phyloP scores from a whole-genome alignment of 768 basidiomycete genomes.

The Punctularia strigosozonata region DNA sequence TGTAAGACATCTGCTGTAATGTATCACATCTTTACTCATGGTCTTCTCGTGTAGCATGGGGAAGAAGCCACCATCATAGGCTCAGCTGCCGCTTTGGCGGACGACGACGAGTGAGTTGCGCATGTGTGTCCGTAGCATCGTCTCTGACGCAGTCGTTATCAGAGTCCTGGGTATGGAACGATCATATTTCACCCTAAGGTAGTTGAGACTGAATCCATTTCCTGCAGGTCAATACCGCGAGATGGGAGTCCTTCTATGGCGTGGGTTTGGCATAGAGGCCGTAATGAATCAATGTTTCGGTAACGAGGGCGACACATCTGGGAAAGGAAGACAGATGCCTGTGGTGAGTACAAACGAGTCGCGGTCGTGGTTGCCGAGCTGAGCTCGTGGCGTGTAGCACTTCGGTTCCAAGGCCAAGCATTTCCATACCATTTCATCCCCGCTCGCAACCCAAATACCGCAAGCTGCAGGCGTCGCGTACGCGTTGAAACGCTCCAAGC shows the following conservation, averaged over 20 bases:
- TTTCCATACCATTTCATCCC: slow-evolving; percentile 91
- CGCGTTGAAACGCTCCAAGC: slow-evolving; percentile 66
- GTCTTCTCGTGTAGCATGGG: slow-evolving; percentile 43
- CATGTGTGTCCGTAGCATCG: background rate
- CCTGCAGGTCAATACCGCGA: slow-evolving; percentile 78
- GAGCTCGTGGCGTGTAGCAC: slow-evolving; percentile 33
- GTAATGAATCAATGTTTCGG: slow-evolving; percentile 91
- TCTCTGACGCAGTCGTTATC: slow-evolving; percentile 3
- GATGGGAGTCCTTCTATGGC: slow-evolving; percentile 84
- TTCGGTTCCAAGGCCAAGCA: slow-evolving; percentile 77
- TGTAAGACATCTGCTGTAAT: slow-evolving; percentile 30
- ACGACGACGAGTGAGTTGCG: slow-evolving; percentile 78
- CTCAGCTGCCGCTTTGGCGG: slow-evolving; percentile 73
- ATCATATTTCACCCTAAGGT: background rate
- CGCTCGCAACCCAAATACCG: slow-evolving; percentile 88
- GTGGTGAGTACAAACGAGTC: slow-evolving; percentile 46
- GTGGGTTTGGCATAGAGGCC: slow-evolving; percentile 68
- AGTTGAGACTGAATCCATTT: slow-evolving; percentile 3
- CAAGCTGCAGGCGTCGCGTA: slow-evolving; percentile 92
- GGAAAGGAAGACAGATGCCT: slow-evolving; percentile 90
- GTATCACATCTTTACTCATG: slow-evolving; percentile 1
- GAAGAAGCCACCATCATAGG: slow-evolving; percentile 89
- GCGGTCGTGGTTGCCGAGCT: background rate
- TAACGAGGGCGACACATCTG: slow-evolving; percentile 65
- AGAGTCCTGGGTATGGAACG: slow-evolving; percentile 59